phyloP scores from a whole-genome alignment of 2,329 filamentous ascomycete species.

The Lecanosticta acicola region DNA sequence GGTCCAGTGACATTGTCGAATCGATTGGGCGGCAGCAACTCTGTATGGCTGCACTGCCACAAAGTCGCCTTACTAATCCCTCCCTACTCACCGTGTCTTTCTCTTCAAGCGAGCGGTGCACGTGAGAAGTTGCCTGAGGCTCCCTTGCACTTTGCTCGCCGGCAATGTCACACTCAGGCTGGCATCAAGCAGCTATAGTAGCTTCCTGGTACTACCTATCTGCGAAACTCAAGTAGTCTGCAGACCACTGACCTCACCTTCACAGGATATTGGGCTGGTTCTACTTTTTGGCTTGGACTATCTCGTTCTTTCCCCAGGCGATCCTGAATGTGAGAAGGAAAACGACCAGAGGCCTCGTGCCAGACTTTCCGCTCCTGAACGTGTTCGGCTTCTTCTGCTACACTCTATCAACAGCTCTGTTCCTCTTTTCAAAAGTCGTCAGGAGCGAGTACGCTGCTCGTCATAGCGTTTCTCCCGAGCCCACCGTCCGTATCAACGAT shows the following conservation, averaged over 20 bases:
- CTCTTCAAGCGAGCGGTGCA: no score
- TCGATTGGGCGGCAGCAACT: no score
- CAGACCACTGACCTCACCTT: no score
- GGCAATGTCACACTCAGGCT: no score
- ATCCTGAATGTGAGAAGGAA: conserved; percentile 70
- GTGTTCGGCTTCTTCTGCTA: conserved; percentile 68
- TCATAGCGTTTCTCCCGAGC: conserved; percentile 65
- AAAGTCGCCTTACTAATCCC: no score
- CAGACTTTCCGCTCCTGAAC: conserved; percentile 82
- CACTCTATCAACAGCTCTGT: conserved; percentile 61
- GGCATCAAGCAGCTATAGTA: conserved; percentile 4
- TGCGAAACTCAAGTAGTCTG: neutral
- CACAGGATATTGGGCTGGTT: conserved; percentile 30
- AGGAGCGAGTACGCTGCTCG: conserved; percentile 77
- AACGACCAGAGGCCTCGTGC: conserved; percentile 75
- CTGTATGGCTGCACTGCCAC: no score
- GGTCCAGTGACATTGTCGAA: no score
- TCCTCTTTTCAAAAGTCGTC: conserved; percentile 74
- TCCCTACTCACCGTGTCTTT: no score
- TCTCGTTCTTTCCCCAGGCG: conserved; percentile 89
- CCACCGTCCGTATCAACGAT: conserved; percentile 86
- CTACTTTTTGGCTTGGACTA: conserved; percentile 53
- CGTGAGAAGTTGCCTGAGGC: no score
- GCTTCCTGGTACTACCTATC: conserved; percentile 16
- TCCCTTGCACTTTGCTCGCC: no score